phyloP scores from a whole-genome alignment of 345 rosid species.

The Populus alba region DNA sequence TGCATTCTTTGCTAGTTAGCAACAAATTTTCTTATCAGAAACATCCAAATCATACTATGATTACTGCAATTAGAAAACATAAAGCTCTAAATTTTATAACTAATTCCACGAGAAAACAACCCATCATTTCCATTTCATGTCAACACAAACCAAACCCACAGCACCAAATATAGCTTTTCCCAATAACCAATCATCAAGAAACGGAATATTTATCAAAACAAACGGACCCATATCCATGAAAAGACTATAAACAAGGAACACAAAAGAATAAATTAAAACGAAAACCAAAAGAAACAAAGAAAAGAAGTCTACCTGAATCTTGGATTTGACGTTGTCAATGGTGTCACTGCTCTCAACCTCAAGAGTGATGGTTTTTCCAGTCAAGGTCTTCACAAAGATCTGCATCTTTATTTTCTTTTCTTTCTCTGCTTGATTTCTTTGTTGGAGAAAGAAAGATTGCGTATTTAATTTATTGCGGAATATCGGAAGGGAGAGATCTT shows the following conservation, averaged over 20 bases:
- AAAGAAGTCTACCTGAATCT: slow-evolving; percentile 15
- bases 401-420: slow-evolving; percentile 1
- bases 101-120: not conserved
- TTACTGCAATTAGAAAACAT: not conserved
- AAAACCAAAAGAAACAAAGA: not conserved
- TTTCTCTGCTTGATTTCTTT: not conserved
- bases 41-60: too few species aligned
- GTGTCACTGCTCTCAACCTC: slow-evolving; percentile 30
- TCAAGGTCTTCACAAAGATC: slow-evolving; percentile 22
- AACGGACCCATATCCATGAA: not conserved
- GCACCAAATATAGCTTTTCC: not conserved
- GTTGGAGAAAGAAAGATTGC: not conserved
- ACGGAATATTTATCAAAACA: not conserved
- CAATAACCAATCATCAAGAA: not conserved
- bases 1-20: too few species aligned
- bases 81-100: not conserved
- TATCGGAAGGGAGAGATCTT: too few species aligned
- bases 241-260: not conserved
- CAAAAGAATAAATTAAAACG: not conserved
- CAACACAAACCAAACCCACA: not conserved
- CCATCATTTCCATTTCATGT: not conserved
- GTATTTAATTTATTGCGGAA: too few species aligned
- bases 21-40: too few species aligned
- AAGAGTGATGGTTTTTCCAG: slow-evolving; percentile 25
- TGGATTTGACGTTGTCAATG: slow-evolving; percentile 23